phyloP scores from a whole-genome alignment of 2,329 filamentous ascomycete species.

The Colletotrichum sp. region DNA sequence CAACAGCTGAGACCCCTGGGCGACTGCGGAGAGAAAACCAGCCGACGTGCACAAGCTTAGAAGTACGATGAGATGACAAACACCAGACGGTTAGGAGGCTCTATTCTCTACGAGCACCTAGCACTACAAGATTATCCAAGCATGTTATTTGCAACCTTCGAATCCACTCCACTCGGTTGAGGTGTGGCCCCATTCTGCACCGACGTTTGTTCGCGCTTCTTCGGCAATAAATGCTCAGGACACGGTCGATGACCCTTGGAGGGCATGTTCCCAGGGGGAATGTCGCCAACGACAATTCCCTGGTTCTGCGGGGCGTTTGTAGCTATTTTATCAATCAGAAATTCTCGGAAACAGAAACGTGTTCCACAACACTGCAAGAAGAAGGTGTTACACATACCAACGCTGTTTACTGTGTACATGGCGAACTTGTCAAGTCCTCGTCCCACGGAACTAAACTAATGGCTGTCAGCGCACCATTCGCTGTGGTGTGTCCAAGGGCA shows the following conservation, averaged over 20 bases:
- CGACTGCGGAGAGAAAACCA: background rate
- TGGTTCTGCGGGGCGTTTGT: background rate
- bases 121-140: background rate
- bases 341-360: accelerated
- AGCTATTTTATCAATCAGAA: background rate
- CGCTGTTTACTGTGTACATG: background rate
- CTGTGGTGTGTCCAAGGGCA: background rate
- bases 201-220: background rate
- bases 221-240: background rate
- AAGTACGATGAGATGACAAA: background rate
- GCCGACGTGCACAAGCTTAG: background rate
- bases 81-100: background rate
- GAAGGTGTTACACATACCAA: background rate
- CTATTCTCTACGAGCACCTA: background rate
- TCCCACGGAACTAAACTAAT: background rate
- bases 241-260: background rate
- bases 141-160: background rate
- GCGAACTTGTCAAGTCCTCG: background rate
- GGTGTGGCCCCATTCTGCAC: background rate
- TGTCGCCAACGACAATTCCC: background rate
- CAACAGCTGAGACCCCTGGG: background rate
- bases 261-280: background rate
- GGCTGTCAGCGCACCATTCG: background rate
- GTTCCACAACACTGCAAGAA: background rate
- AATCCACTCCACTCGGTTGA: background rate